Conservation (phyloP, 1,139 yeast genomes). For the Taphrina confusa region DNA sequence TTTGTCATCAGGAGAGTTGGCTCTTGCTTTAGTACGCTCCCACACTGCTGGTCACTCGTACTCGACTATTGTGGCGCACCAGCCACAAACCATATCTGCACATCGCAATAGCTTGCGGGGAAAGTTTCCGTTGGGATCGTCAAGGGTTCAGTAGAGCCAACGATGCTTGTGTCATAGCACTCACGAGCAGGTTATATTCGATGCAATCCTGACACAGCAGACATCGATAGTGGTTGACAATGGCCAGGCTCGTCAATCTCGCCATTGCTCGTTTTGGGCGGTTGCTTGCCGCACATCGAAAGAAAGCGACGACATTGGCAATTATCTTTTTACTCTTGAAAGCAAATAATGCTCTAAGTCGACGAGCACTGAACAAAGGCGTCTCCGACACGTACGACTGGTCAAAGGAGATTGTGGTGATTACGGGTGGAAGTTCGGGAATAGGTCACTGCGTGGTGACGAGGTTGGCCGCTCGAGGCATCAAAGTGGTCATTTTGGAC, state of each 20-base stretch:
- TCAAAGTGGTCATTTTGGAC: constrained; percentile 55
- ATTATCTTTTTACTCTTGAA: neutral
- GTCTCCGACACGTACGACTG: constrained; percentile 10
- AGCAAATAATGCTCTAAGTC: neutral
- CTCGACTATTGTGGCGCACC: constrained; percentile 5
- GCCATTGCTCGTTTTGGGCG: neutral
- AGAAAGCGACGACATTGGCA: neutral
- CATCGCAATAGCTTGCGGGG: neutral
- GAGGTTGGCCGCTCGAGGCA: constrained; percentile 29
- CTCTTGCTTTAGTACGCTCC: no score
- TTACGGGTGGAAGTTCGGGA: constrained; percentile 74
- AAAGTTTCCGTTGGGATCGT: no score
- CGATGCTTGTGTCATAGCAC: no score
- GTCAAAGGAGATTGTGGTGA: constrained; percentile 55
- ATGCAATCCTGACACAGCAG: no score
- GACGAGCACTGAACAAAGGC: constrained; percentile 9
- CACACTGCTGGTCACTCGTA: no score
- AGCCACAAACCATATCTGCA: no score
- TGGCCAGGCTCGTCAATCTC: neutral
- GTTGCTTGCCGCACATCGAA: neutral
- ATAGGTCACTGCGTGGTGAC: constrained; percentile 51
- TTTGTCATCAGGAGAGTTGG: no score
- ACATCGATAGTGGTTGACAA: no score
- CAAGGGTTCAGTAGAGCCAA: no score
- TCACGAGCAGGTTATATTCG: no score